These are phyloP conservation scores for Fusarium sacchari DNA, from an alignment of 2,329 filamentous ascomycete genomes.

Conservation along the genomic window DNA sequence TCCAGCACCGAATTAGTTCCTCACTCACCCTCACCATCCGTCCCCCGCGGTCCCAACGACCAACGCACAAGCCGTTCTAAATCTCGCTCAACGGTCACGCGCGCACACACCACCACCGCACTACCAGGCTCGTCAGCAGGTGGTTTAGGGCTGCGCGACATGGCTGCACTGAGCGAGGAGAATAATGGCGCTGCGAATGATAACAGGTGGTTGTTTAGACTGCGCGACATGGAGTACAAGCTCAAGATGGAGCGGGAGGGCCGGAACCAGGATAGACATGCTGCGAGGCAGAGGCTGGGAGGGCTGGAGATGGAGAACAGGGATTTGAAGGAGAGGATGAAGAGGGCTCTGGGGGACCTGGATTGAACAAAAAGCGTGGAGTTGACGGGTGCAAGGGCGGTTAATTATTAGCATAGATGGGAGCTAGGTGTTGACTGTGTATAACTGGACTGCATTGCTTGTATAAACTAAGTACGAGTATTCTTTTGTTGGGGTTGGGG, in stretches of 20 bases:
- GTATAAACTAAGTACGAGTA: slow-evolving; percentile 15
- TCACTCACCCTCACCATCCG: slow-evolving; percentile 62
- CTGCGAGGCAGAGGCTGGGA: slow-evolving; percentile 81
- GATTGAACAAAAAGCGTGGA: slow-evolving; percentile 38
- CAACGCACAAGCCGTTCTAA: slow-evolving; percentile 50
- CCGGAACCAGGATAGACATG: slow-evolving; percentile 82
- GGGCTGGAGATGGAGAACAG: slow-evolving; percentile 80
- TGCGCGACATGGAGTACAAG: slow-evolving; percentile 88
- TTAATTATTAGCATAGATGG: slow-evolving; percentile 26
- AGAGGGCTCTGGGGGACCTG: slow-evolving; percentile 44
- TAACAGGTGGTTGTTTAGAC: slow-evolving; percentile 83
- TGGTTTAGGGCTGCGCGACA: slow-evolving; percentile 43
- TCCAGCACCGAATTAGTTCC: slow-evolving; percentile 52
- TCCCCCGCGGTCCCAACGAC: slow-evolving; percentile 62
- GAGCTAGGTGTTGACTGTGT: slow-evolving; percentile 38
- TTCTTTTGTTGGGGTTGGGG: background rate
- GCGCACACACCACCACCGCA: slow-evolving; percentile 45
- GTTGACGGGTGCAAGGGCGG: background rate
- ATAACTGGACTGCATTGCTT: background rate
- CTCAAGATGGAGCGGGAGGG: slow-evolving; percentile 92
- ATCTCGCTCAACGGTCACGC: slow-evolving; percentile 48
- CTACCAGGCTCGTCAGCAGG: slow-evolving; percentile 39
- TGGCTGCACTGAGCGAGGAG: slow-evolving; percentile 42
- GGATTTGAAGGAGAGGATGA: slow-evolving; percentile 72
- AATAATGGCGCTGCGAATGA: slow-evolving; percentile 54